Percentiles rank a stretch among this genome's conserved stretches.
phyloP scores from a whole-genome alignment of 2,329 filamentous ascomycete genomes.

The Ceratocystis papillata region DNA sequence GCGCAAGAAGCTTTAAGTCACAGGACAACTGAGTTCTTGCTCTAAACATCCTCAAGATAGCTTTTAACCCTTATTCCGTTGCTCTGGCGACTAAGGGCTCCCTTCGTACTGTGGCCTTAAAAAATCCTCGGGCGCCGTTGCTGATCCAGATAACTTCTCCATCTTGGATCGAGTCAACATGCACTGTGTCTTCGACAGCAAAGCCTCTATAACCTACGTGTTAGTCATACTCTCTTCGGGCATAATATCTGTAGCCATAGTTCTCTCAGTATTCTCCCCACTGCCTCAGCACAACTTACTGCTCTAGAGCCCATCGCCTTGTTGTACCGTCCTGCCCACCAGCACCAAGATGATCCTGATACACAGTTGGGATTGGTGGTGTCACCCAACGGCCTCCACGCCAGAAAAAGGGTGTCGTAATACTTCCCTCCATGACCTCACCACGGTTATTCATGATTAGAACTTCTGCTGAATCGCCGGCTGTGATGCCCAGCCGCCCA shows the following conservation, averaged over 20 bases:
- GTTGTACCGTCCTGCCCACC: conserved; percentile 79
- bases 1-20: too few species aligned
- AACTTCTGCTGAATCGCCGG: conserved; percentile 51
- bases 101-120: conserved; percentile 36
- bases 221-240: neutral
- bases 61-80: neutral
- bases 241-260: neutral
- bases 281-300: conserved; percentile 33
- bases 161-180: conserved; percentile 48
- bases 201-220: conserved; percentile 37
- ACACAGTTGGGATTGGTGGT: conserved; percentile 49
- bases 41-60: too few species aligned
- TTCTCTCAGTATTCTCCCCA: too few species aligned
- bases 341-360: conserved; percentile 35
- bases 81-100: neutral
- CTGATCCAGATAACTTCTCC: conserved; percentile 81
- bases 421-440: conserved; percentile 73
- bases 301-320: conserved; percentile 69
- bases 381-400: conserved; percentile 66
- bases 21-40: too few species aligned
- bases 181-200: conserved; percentile 54
- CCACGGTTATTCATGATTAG: conserved; percentile 56
- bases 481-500: conserved; percentile 45
- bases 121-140: conserved; percentile 75
- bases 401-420: conserved; percentile 74